These are phyloP conservation scores for Dysphania ambrosioides DNA, from an alignment of 148 eudicot genomes.

Conservation along the genomic window DNA sequence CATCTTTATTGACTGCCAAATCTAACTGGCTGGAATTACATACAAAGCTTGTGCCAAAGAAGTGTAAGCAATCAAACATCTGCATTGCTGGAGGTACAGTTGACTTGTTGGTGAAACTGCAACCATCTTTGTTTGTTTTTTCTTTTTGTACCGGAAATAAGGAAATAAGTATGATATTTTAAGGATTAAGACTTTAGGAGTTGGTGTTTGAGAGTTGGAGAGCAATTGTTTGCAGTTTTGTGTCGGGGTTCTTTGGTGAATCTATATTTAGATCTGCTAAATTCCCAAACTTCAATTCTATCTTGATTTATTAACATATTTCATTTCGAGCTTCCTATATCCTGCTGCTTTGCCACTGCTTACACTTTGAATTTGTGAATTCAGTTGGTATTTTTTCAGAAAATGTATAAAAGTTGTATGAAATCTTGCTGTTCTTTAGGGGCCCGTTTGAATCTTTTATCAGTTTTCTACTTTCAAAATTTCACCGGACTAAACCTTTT, in stretches of 20 bases:
- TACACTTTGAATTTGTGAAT: too few relatives aligned
- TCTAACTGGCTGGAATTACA: slow-evolving; percentile 89
- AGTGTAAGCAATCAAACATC: slow-evolving; percentile 58
- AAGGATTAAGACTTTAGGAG: not conserved
- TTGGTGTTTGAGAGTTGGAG: too few relatives aligned
- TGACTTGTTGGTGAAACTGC: slow-evolving; percentile 1
- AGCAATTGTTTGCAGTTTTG: not conserved
- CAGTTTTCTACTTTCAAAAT: too few relatives aligned
- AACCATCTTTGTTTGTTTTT: slow-evolving; percentile 3
- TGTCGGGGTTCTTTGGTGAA: not conserved
- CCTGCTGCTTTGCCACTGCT: too few relatives aligned
- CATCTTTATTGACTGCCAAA: slow-evolving; percentile 53
- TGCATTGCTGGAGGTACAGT: slow-evolving; percentile 92
- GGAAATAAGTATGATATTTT: not conserved
- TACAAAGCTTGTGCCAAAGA: slow-evolving; percentile 54
- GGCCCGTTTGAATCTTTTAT: too few relatives aligned
- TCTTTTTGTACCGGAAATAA: slow-evolving; percentile 5
- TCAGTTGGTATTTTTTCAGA: too few relatives aligned
- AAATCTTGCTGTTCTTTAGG: too few relatives aligned
- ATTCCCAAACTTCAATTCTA: not conserved
- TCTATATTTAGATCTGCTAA: not conserved
- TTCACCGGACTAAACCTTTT: too few relatives aligned
- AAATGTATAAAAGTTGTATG: too few relatives aligned
- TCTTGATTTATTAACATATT: not conserved
- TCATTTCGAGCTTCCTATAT: too few relatives aligned